Conservation (phyloP, 78 protist genomes). For the Mantamonas sphyraenae region DNA sequence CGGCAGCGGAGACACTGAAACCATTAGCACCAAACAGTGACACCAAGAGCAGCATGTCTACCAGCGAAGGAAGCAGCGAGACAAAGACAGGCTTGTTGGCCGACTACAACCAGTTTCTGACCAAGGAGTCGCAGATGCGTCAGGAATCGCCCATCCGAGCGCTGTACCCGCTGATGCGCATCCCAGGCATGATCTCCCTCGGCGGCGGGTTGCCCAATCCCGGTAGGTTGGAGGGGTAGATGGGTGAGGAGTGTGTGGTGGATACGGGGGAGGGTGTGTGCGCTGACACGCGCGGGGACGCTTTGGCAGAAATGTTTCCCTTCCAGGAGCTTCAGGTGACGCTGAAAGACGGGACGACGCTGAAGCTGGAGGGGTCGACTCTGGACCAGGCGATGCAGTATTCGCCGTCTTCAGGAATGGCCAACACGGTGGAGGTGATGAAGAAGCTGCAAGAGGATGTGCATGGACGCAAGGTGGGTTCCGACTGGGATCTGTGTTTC, state of each 20-base stretch:
- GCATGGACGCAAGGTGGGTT: not conserved
- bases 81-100: no score
- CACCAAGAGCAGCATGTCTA: no score
- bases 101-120: conserved; percentile 6
- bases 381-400: conserved; percentile 20
- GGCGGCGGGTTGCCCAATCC: conserved; percentile 48
- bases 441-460: not conserved
- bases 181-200: conserved; percentile 26
- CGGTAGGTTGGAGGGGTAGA: no score
- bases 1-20: no score
- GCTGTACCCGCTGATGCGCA: conserved; percentile 15
- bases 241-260: no score
- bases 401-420: conserved; percentile 18
- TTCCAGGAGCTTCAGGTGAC: no score
- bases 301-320: no score
- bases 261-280: no score
- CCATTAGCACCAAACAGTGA: no score
- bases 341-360: no score
- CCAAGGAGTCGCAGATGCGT: not conserved
- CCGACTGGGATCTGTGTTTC: not conserved
- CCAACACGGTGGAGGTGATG: not conserved
- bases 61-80: no score
- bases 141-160: conserved; percentile 31
- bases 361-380: not conserved
- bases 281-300: no score